A percentile compares a stretch with the other conserved stretches of the same genome.
Conservation (phyloP, 352 stramenopile genomes). For the Phytophthora citrophthora region DNA sequence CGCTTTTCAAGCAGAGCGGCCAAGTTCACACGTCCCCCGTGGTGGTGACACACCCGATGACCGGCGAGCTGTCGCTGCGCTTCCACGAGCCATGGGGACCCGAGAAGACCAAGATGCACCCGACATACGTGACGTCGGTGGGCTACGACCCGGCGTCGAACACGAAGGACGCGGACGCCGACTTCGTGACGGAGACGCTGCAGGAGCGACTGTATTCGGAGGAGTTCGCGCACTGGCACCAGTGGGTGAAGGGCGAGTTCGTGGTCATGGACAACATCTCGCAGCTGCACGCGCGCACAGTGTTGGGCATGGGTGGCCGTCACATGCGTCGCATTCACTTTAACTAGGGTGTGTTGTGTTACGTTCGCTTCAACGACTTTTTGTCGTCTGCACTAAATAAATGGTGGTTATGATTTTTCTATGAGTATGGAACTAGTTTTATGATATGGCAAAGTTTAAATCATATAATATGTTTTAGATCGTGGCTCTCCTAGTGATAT, state of each 20-base stretch:
- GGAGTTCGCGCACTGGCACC: constrained; percentile 20
- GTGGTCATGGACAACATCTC: constrained; percentile 30
- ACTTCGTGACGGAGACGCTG: constrained; percentile 22
- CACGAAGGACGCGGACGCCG: constrained; percentile 20
- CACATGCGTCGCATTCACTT: constrained; percentile 35
- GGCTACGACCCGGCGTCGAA: constrained; percentile 22
- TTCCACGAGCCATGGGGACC: constrained; percentile 28
- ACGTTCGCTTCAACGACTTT: too few species aligned
- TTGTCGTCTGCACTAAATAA: too few species aligned
- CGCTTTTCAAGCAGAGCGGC: constrained; percentile 8
- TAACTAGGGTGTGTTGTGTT: constrained; percentile 4
- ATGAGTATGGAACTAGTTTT: too few species aligned
- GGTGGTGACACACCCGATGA: constrained; percentile 23
- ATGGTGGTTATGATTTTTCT: too few species aligned
- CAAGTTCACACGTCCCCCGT: constrained; percentile 21
- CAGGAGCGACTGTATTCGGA: constrained; percentile 24
- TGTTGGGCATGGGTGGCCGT: constrained; percentile 16
- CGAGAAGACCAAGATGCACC: constrained; percentile 33
- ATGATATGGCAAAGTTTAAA: too few species aligned
- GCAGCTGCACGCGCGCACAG: constrained; percentile 21
- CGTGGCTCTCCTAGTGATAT: too few species aligned
- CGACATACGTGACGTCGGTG: constrained; percentile 31
- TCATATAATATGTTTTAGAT: too few species aligned
- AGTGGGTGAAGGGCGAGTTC: constrained; percentile 31
- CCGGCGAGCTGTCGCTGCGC: constrained; percentile 17